Percentiles rank a stretch among this genome's conserved stretches.
These are phyloP conservation scores for Platanthera zijinensis DNA, from an alignment of 106 monocot genomes.

Conservation along the genomic window DNA sequence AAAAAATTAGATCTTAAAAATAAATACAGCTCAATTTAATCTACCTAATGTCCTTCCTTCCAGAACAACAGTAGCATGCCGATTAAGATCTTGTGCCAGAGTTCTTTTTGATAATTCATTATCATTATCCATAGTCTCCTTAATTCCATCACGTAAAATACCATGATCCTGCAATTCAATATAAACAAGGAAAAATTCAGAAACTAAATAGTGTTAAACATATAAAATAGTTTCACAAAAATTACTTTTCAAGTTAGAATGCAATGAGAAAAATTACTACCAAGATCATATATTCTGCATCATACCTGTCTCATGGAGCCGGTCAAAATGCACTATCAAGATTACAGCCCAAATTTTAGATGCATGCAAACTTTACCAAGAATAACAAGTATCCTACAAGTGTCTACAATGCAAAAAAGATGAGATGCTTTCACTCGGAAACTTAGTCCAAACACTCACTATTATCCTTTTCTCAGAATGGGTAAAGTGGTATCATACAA, in stretches of 20 bases:
- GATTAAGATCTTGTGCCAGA: slow-evolving; percentile 82
- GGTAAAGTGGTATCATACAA: too few relatives aligned
- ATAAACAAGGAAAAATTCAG: background rate
- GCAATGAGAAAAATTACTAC: background rate
- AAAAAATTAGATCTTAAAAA: background rate
- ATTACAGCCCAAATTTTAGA: background rate
- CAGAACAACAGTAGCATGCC: slow-evolving; percentile 95
- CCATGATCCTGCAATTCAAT: slow-evolving; percentile 68
- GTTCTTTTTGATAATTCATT: slow-evolving; percentile 66
- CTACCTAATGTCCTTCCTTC: slow-evolving; percentile 83
- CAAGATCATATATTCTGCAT: background rate
- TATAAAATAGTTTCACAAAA: background rate
- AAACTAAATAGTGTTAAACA: background rate
- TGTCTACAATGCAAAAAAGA: background rate
- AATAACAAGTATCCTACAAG: background rate
- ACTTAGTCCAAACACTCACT: background rate
- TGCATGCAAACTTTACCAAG: background rate
- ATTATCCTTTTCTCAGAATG: too few relatives aligned
- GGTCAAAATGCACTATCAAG: background rate
- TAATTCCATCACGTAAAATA: slow-evolving; percentile 73
- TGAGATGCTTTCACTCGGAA: background rate
- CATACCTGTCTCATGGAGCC: background rate
- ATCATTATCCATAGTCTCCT: slow-evolving; percentile 59
- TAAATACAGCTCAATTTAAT: background rate
- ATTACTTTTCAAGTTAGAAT: background rate